These are phyloP conservation scores for Lachnellula arida DNA, from an alignment of 2,329 filamentous ascomycete genomes.

Conservation along the genomic window DNA sequence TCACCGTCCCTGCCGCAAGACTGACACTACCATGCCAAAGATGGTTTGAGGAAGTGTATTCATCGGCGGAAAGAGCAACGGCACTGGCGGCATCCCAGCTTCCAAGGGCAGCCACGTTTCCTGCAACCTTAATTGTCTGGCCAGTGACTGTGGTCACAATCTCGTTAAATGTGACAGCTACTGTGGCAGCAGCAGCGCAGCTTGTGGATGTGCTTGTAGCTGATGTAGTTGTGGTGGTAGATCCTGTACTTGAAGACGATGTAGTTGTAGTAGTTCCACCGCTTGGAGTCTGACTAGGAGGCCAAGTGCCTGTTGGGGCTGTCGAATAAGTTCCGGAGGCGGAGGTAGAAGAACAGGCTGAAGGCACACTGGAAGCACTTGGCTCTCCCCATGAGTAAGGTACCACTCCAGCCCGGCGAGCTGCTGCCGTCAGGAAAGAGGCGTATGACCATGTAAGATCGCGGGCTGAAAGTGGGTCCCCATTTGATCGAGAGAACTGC, in stretches of 20 bases:
- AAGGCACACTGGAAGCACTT: slow-evolving; percentile 44
- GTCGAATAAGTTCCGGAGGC: slow-evolving; percentile 47
- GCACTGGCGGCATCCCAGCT: slow-evolving; percentile 54
- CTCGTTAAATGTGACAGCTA: slow-evolving; percentile 58
- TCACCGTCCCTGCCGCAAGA: slow-evolving; percentile 48
- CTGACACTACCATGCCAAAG: slow-evolving; percentile 56
- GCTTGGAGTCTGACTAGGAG: slow-evolving; percentile 33
- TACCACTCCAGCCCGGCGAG: slow-evolving; percentile 50
- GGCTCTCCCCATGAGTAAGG: slow-evolving; percentile 53
- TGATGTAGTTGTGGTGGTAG: slow-evolving; percentile 11
- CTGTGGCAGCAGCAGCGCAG: slow-evolving; percentile 2
- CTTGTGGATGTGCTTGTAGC: slow-evolving; percentile 1
- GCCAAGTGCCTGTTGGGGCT: slow-evolving; percentile 42
- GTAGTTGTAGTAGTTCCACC: slow-evolving; percentile 13
- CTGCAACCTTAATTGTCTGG: slow-evolving; percentile 61
- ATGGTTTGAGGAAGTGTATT: slow-evolving; percentile 55
- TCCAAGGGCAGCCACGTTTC: slow-evolving; percentile 55
- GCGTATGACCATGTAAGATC: slow-evolving; percentile 74
- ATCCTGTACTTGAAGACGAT: not conserved
- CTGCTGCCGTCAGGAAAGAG: slow-evolving; percentile 59
- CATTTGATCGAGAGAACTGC: slow-evolving; percentile 55
- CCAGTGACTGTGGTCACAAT: slow-evolving; percentile 53
- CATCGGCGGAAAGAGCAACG: slow-evolving; percentile 50
- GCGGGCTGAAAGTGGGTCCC: slow-evolving; percentile 54
- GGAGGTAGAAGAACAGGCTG: slow-evolving; percentile 43